Conservation (phyloP, 768 basidiomycete species). For the Kwoniella bestiolae region DNA sequence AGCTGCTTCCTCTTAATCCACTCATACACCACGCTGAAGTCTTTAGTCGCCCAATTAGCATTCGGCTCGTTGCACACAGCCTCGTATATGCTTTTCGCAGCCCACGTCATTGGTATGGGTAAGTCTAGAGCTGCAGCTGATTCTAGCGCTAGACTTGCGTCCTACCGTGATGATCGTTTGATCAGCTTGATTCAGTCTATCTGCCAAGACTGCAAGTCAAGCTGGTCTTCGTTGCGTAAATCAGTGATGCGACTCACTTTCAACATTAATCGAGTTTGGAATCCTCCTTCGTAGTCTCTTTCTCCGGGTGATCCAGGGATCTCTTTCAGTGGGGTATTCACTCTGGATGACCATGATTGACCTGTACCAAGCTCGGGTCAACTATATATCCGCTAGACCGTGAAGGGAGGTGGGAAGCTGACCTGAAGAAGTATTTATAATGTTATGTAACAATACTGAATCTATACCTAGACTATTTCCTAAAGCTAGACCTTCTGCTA, state of each 20-base stretch:
- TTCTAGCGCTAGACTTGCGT: conserved; percentile 46
- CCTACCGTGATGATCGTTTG: conserved; percentile 24
- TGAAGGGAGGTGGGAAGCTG: too few species aligned
- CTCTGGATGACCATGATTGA: conserved; percentile 49
- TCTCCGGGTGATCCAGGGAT: conserved; percentile 35
- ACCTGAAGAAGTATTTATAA: conserved; percentile 50
- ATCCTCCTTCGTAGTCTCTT: conserved; percentile 41
- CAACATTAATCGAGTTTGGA: conserved; percentile 48
- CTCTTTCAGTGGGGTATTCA: conserved; percentile 44
- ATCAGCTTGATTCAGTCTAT: too few species aligned
- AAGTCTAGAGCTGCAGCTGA: conserved; percentile 45
- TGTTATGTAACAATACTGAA: conserved; percentile 36
- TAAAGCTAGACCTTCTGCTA: conserved; percentile 47
- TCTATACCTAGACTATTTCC: conserved; percentile 45
- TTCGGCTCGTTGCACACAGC: conserved; percentile 41
- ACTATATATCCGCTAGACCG: too few species aligned
- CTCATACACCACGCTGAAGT: conserved; percentile 52
- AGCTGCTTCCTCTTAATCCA: conserved; percentile 45
- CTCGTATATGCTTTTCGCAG: conserved; percentile 49
- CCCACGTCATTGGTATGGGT: conserved; percentile 50
- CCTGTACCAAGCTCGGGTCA: conserved; percentile 12
- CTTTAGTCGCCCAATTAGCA: conserved; percentile 39
- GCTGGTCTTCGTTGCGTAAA: too few species aligned
- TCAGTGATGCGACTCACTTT: conserved; percentile 35
- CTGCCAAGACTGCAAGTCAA: too few species aligned